phyloP scores from a whole-genome alignment of 306 rosid species.

The Vigna nakashimae region DNA sequence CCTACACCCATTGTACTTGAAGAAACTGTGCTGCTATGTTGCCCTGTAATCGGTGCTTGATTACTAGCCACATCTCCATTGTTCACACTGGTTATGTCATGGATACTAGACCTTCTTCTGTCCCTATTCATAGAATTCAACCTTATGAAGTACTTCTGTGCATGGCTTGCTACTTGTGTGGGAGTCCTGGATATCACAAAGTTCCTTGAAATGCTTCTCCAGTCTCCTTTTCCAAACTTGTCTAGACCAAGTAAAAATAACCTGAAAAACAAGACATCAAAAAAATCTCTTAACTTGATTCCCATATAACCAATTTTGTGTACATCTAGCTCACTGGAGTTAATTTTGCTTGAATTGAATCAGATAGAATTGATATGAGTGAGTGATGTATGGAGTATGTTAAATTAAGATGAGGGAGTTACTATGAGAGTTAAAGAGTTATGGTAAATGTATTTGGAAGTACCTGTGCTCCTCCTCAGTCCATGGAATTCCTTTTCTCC shows the following conservation, averaged over 20 bases:
- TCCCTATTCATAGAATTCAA: constrained; percentile 95
- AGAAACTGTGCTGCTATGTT: constrained; percentile 60
- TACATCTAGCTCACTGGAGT: background rate
- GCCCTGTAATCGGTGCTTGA: constrained; percentile 90
- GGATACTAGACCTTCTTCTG: constrained; percentile 95
- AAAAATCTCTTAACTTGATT: background rate
- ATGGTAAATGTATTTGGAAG: constrained; percentile 31
- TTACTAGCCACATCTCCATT: constrained; percentile 69
- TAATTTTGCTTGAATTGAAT: background rate
- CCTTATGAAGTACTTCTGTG: constrained; percentile 94
- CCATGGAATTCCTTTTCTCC: constrained; percentile 97
- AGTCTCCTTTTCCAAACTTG: constrained; percentile 98
- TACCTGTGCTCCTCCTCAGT: constrained; percentile 99
- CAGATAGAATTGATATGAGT: background rate
- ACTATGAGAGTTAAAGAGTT: background rate
- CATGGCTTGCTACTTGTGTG: constrained; percentile 98
- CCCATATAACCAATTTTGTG: background rate
- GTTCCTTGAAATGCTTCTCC: constrained; percentile 99
- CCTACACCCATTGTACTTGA: constrained; percentile 61
- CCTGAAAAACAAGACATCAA: constrained; percentile 48
- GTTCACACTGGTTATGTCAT: constrained; percentile 91
- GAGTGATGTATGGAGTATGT: background rate
- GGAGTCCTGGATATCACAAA: constrained; percentile 96
- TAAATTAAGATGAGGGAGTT: background rate
- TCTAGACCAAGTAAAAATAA: constrained; percentile 94